Percentiles rank a stretch among this genome's conserved stretches.
phyloP scores from a whole-genome alignment of 2,329 filamentous ascomycete genomes.

The Aschersonia sp. region DNA sequence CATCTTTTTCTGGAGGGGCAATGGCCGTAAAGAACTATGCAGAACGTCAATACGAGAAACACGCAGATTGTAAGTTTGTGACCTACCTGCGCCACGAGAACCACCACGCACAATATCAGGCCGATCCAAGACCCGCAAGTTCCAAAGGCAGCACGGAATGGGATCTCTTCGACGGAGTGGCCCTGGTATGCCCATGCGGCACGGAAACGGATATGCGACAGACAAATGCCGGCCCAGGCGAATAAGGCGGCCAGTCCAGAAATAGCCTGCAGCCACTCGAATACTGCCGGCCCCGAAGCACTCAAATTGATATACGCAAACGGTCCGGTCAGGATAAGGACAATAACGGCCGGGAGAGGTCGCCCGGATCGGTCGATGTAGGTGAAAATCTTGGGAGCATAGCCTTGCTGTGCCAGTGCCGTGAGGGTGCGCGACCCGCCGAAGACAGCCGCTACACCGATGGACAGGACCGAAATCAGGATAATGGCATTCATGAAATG shows the following conservation, averaged over 20 bases:
- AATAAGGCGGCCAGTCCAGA: conserved; percentile 50
- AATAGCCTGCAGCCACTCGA: conserved; percentile 50
- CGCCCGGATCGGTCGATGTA: conserved; percentile 40
- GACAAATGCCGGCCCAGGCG: conserved; percentile 51
- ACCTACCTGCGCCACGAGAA: conserved; percentile 34
- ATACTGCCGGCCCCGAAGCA: conserved; percentile 33
- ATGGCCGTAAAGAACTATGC: conserved; percentile 32
- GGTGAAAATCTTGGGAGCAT: conserved; percentile 36
- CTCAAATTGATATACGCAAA: conserved; percentile 32
- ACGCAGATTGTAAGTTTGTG: not conserved
- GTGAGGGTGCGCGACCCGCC: conserved; percentile 40
- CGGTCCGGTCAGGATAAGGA: conserved; percentile 29
- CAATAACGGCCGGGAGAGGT: conserved; percentile 29
- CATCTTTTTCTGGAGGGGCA: conserved; percentile 16
- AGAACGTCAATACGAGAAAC: not conserved
- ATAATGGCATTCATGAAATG: conserved; percentile 40
- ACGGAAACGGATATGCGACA: conserved; percentile 55
- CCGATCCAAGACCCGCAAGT: conserved; percentile 49
- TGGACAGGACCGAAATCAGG: conserved; percentile 36
- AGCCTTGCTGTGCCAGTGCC: conserved; percentile 40
- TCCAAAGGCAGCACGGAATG: conserved; percentile 45
- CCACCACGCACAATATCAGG: conserved; percentile 37
- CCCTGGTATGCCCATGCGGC: conserved; percentile 42
- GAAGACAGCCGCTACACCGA: conserved; percentile 39
- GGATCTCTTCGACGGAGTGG: conserved; percentile 47